A percentile compares a stretch with the other conserved stretches of the same genome.
Evolutionary conservation across 257 asterid species (phyloP).

Genomic region (Penstemon newberryi): DNA sequence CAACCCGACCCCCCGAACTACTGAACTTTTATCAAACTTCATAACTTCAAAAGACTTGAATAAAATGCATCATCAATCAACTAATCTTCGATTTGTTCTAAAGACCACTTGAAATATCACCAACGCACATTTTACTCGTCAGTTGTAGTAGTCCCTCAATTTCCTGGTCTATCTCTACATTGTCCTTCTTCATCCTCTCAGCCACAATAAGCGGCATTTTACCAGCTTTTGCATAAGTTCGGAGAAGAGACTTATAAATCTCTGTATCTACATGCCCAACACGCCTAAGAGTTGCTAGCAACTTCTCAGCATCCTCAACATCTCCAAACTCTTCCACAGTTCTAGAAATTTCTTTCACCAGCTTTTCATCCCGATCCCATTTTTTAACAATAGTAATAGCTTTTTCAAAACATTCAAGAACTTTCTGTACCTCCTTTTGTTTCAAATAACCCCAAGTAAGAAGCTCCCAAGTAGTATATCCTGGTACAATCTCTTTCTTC

Average conservation of each 20-base stretch:
- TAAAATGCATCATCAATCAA: no score
- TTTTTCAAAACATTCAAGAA: conserved; percentile 58
- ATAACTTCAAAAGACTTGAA: not conserved
- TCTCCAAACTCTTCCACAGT: conserved; percentile 66
- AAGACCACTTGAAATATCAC: conserved; percentile 58
- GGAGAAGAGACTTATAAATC: conserved; percentile 65
- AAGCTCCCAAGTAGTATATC: conserved; percentile 92
- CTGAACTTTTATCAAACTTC: no score
- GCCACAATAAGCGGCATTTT: conserved; percentile 73
- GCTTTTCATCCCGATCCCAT: conserved; percentile 71
- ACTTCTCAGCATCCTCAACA: conserved; percentile 65
- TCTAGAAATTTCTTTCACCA: conserved; percentile 51
- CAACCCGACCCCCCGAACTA: no score
- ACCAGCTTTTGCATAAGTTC: conserved; percentile 73
- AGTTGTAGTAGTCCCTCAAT: conserved; percentile 48
- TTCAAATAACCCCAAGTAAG: conserved; percentile 79
- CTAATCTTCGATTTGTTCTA: conserved; percentile 17
- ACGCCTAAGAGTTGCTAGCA: conserved; percentile 56
- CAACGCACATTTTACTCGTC: conserved; percentile 67
- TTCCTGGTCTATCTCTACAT: conserved; percentile 60
- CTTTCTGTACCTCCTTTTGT: conserved; percentile 46
- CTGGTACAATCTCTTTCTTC: conserved; percentile 48
- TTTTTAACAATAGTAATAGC: conserved; percentile 63
- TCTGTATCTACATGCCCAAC: conserved; percentile 58
- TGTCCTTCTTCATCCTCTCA: conserved; percentile 89